Conservation (phyloP, 2,329 filamentous ascomycete species). For the Alternaria triticimaculans region DNA sequence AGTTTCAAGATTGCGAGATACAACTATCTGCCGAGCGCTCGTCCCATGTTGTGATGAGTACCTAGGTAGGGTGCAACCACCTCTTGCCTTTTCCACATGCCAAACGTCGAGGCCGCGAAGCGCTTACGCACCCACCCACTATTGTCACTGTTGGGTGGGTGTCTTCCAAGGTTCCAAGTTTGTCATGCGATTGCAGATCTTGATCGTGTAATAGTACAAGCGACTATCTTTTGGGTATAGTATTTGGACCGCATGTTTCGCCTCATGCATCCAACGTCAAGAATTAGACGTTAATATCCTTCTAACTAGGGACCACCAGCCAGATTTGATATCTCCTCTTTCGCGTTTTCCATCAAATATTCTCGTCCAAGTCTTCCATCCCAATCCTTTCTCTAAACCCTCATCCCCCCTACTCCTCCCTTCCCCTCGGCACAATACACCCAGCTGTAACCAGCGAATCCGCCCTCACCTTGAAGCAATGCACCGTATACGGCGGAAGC, state of each 20-base stretch:
- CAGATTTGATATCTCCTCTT: neutral
- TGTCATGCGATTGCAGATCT: neutral
- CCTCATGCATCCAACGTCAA: neutral
- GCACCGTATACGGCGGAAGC: neutral
- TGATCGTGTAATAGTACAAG: neutral
- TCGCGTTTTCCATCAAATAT: neutral
- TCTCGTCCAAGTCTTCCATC: too few species aligned
- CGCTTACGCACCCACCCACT: neutral
- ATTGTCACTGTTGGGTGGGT: neutral
- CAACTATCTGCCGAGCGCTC: neutral
- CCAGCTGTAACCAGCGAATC: conserved; percentile 1
- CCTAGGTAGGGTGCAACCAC: neutral
- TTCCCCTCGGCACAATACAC: neutral
- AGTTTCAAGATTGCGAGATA: neutral
- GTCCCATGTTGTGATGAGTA: neutral
- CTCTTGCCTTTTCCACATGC: neutral
- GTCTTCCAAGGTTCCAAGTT: neutral
- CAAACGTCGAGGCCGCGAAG: neutral
- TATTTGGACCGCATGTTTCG: neutral
- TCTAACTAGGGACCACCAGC: neutral
- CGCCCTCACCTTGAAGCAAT: neutral
- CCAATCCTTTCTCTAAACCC: too few species aligned
- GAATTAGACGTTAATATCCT: neutral
- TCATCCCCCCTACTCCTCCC: neutral
- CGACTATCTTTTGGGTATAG: neutral